Percentiles rank a stretch among this genome's conserved stretches.
Evolutionary conservation across 495 filamentous ascomycete genomes (phyloP).

Genomic region (Parathielavia appendiculata): DNA sequence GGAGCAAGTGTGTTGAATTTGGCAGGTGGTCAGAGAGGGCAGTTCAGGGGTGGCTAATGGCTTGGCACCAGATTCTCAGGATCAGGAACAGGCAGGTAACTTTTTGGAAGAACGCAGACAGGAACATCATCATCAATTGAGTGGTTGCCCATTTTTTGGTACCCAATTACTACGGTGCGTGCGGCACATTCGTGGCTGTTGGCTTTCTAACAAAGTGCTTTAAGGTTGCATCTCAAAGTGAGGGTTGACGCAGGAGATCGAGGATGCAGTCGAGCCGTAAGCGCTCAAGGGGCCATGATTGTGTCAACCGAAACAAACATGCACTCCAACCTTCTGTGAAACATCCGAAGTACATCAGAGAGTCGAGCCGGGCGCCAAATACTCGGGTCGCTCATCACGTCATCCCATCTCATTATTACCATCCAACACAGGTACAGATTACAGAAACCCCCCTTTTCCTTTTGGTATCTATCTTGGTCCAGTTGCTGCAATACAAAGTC

Average conservation of each 20-base stretch:
- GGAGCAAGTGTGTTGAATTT: too few species aligned
- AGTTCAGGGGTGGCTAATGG: too few species aligned
- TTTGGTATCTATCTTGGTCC: conserved; percentile 26
- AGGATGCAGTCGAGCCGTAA: conserved; percentile 12
- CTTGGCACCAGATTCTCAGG: too few species aligned
- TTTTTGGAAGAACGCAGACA: too few species aligned
- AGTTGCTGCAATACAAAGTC: conserved; percentile 18
- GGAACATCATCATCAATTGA: too few species aligned
- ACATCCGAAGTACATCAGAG: conserved; percentile 6
- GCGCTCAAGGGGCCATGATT: conserved; percentile 19
- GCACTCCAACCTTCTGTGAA: conserved; percentile 18
- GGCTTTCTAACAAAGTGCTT: neutral
- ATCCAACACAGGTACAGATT: neutral
- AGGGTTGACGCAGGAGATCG: neutral
- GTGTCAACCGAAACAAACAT: conserved; percentile 15
- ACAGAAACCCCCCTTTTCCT: conserved; percentile 8
- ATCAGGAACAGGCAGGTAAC: too few species aligned
- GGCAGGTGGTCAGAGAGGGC: too few species aligned
- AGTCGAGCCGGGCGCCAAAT: conserved; percentile 11
- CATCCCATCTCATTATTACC: neutral
- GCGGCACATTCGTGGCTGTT: too few species aligned
- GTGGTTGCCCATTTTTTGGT: too few species aligned
- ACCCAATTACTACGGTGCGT: too few species aligned
- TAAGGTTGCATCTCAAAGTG: neutral
- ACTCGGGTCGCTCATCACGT: neutral